A percentile compares a stretch with the other conserved stretches of the same genome.
phyloP scores from a whole-genome alignment of 805 yeast species.

The Yamadazyma laniorum region DNA sequence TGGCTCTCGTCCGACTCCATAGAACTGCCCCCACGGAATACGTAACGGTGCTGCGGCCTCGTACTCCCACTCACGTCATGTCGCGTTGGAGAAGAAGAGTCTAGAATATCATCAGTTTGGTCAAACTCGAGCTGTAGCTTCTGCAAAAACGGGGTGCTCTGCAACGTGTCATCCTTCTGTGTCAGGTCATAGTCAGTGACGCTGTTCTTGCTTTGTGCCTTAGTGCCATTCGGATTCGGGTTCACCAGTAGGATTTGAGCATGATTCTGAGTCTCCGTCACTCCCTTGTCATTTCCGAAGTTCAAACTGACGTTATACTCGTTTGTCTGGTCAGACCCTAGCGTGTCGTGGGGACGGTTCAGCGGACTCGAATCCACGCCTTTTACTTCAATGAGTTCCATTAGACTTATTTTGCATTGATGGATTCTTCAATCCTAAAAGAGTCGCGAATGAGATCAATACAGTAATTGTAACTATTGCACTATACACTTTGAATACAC shows the following conservation, averaged over 20 bases:
- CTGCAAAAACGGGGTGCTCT: not conserved
- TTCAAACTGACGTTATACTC: slow-evolving; percentile 6
- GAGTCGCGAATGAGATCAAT: too few species aligned
- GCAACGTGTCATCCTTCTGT: not conserved
- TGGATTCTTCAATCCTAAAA: not conserved
- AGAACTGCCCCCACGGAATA: not conserved
- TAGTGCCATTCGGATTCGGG: not conserved
- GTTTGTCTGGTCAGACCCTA: slow-evolving; percentile 4
- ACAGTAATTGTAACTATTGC: too few species aligned
- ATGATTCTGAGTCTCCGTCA: not conserved
- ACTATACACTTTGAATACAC: not conserved
- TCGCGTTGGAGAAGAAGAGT: not conserved
- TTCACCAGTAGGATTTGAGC: not conserved
- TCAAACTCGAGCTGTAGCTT: not conserved
- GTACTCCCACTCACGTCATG: not conserved
- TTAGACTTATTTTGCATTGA: not conserved
- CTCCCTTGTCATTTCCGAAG: slow-evolving; percentile 1
- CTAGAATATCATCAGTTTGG: not conserved
- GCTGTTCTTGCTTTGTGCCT: not conserved
- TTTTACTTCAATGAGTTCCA: not conserved
- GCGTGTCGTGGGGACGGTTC: not conserved
- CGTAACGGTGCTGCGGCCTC: not conserved
- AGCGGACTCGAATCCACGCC: slow-evolving; percentile 4
- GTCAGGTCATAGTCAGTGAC: not conserved
- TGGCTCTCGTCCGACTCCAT: not conserved